Evolutionary conservation across 2,329 filamentous ascomycete genomes (phyloP), one percentile per base, ranked within the genome.

Genomic region (Coniochaeta prunicola): DNA sequence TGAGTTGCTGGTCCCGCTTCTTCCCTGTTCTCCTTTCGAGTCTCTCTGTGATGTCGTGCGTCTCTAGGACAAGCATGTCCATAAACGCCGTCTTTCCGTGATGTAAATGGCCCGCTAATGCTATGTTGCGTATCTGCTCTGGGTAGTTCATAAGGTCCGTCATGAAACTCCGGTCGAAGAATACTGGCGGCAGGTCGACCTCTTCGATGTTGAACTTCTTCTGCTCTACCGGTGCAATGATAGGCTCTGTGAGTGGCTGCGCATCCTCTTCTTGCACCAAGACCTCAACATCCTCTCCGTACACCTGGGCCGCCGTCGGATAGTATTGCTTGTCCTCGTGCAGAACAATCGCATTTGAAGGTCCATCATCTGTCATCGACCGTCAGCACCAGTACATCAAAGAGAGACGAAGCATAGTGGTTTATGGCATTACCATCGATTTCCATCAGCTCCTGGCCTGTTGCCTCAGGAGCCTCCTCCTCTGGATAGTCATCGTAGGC

Each of bases 301-400:
- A 99, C 45, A 96, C 87, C 73, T 99, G 94, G 70, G 93, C 88
- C 59, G 94, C 94, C n/a, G 92, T 96, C 31, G 94, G 94, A 71
- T 99, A 99, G 75, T 99, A 99, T 72, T 97, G 94, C 74, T 99
- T 99, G 77, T 99, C 94, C 80, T 99, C 94, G 76, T 99, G 94
- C 53, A 99, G 83, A 59, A 99, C 84, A n/a, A 99, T 92, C 57
- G 94, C 93, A 73, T 97, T 99, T 5, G 92, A 97, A 3, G 93
- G 90, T 15, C 90, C 92, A 55, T 92, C 88, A 72, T 91, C 85
- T 83, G 64, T 62, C 54, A 59, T 5, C 17, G 13, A 12, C 8
- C 26, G 60, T 74, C 59, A 73, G 71, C 58, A 58, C 61, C 59
- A 24, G 21, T 19, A 28, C 15, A 19, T 17, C 17, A 7, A 33